Conservation (phyloP, 805 yeast genomes). For the Yarrowia keelungensis region DNA sequence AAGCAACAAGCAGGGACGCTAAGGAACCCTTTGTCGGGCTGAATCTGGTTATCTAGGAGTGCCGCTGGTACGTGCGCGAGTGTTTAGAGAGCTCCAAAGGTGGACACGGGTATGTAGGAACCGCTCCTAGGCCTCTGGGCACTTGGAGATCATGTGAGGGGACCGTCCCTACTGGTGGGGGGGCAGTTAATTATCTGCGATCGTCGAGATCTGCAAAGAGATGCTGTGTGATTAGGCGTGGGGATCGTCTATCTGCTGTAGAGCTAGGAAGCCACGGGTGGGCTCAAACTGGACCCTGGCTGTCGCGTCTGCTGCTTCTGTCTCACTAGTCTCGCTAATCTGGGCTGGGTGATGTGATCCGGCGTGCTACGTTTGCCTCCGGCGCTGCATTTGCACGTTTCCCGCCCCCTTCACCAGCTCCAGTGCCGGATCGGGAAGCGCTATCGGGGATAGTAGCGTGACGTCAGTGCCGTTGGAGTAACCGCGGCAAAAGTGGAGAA, state of each 20-base stretch:
- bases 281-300: background rate
- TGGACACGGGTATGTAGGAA: slow-evolving; percentile 7
- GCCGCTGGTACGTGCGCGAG: slow-evolving; percentile 8
- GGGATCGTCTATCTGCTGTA: background rate
- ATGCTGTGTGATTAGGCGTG: background rate
- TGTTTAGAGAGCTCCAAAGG: background rate
- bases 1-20: slow-evolving; percentile 5
- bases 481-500: too few species aligned
- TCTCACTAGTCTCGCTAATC: slow-evolving; percentile 11
- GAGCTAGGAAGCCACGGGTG: too few species aligned
- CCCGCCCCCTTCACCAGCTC: slow-evolving; percentile 8
- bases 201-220: slow-evolving; percentile 23
- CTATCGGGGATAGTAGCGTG: background rate
- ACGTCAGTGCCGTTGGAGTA: background rate
- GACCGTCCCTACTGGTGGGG: too few species aligned
- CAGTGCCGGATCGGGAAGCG: slow-evolving; percentile 15
- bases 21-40: slow-evolving; percentile 4
- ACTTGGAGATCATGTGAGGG: background rate
- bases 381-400: slow-evolving; percentile 18
- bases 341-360: slow-evolving; percentile 2
- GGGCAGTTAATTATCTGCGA: background rate
- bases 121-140: background rate
- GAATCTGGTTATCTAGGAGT: slow-evolving; percentile 16
- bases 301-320: background rate
- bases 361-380: slow-evolving; percentile 14